phyloP scores from a whole-genome alignment of 2,329 filamentous ascomycete species.

The Colletotrichum aenigma region DNA sequence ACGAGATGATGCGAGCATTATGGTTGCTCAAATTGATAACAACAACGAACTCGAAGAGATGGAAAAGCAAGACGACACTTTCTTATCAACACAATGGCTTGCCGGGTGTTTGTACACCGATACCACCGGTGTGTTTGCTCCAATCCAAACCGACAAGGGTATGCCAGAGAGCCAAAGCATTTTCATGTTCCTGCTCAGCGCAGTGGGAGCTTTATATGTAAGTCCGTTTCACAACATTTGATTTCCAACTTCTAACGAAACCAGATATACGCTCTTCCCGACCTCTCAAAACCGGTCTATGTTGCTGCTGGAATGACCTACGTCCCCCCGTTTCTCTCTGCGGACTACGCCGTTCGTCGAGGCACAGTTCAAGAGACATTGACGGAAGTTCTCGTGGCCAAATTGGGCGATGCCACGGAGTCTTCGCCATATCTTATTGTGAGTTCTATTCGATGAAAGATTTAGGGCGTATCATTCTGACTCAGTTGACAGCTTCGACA shows the following conservation, averaged over 20 bases:
- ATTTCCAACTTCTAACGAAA: neutral
- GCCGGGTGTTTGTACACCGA: slow-evolving; percentile 86
- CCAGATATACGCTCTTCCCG: slow-evolving; percentile 77
- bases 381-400: slow-evolving; percentile 80
- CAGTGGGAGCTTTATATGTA: slow-evolving; percentile 77
- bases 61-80: slow-evolving; percentile 62
- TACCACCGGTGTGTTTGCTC: slow-evolving; percentile 57
- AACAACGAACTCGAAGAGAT: slow-evolving; percentile 87
- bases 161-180: slow-evolving; percentile 52
- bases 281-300: slow-evolving; percentile 74
- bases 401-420: slow-evolving; percentile 77
- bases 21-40: slow-evolving; percentile 79
- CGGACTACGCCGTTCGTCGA: slow-evolving; percentile 72
- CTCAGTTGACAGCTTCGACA: slow-evolving; percentile 69
- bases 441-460: slow-evolving; percentile 34
- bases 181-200: slow-evolving; percentile 78
- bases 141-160: slow-evolving; percentile 41
- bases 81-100: slow-evolving; percentile 73
- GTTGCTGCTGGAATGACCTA: slow-evolving; percentile 78
- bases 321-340: slow-evolving; percentile 75
- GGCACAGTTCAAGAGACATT: slow-evolving; percentile 75
- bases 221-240: slow-evolving; percentile 33
- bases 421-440: slow-evolving; percentile 83
- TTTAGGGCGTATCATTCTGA: neutral
- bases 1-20: slow-evolving; percentile 81